Evolutionary conservation across 192 early-diverging fungal genomes (phyloP).

Genomic region (Helicostylum pulchrum): DNA sequence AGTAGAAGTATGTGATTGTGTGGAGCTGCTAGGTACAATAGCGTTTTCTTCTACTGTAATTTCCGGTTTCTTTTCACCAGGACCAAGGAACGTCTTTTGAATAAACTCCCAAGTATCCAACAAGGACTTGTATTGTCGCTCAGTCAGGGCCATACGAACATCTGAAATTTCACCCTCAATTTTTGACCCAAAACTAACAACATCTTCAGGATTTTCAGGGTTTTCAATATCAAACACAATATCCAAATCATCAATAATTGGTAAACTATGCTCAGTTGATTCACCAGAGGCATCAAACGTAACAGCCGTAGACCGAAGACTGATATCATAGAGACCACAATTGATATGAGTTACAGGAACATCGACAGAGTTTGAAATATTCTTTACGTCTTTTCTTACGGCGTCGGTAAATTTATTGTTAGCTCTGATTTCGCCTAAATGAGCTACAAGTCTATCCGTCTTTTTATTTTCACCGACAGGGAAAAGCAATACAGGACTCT

Average conservation of each 20-base stretch:
- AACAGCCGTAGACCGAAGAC: slow-evolving; percentile 40
- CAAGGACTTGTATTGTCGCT: slow-evolving; percentile 14
- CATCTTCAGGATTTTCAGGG: slow-evolving; percentile 34
- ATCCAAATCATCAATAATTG: slow-evolving; percentile 72
- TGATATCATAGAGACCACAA: slow-evolving; percentile 55
- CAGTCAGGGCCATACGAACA: slow-evolving; percentile 22
- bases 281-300: not conserved
- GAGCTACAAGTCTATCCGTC: slow-evolving; percentile 53
- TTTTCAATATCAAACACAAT: slow-evolving; percentile 53
- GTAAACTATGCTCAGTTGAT: slow-evolving; percentile 19
- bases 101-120: slow-evolving; percentile 14
- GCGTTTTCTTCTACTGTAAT: not conserved
- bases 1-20: not conserved
- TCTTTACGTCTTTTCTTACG: slow-evolving; percentile 10
- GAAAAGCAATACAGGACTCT: slow-evolving; percentile 74
- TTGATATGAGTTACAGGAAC: slow-evolving; percentile 56
- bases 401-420: slow-evolving; percentile 55
- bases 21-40: not conserved
- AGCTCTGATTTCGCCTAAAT: slow-evolving; percentile 72
- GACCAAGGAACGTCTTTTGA: slow-evolving; percentile 9
- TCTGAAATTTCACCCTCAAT: slow-evolving; percentile 24
- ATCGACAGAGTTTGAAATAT: slow-evolving; percentile 14
- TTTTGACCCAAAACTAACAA: slow-evolving; percentile 11
- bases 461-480: slow-evolving; percentile 47
- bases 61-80: not conserved